phyloP scores from a whole-genome alignment of 768 basidiomycete species.

The Tulasnella sp. region DNA sequence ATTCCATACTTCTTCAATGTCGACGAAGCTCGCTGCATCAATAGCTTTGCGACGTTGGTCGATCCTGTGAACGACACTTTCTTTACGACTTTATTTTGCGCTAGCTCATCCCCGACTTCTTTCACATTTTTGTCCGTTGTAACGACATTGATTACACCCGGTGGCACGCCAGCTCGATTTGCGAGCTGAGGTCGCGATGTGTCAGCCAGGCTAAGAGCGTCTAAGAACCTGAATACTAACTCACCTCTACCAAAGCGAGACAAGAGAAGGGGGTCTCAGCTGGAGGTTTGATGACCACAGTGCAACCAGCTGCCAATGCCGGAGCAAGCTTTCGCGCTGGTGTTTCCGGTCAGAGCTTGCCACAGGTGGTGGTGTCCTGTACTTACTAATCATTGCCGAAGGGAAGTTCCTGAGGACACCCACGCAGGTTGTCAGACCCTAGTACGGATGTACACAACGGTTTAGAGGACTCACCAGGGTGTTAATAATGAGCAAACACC shows the following conservation, averaged over 20 bases:
- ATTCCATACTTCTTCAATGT: constrained; percentile 77
- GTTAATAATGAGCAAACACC: constrained; percentile 34
- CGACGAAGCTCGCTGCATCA: constrained; percentile 71
- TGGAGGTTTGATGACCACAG: constrained; percentile 91
- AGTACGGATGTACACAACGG: not conserved
- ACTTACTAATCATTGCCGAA: constrained; percentile 70
- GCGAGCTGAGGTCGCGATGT: constrained; percentile 58
- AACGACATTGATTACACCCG: constrained; percentile 93
- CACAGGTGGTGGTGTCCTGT: not conserved
- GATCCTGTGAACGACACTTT: constrained; percentile 94
- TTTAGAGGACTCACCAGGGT: constrained; percentile 29
- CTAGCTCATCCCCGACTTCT: constrained; percentile 94
- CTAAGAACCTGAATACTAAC: constrained; percentile 10
- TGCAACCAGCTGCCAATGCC: constrained; percentile 95
- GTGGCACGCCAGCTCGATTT: constrained; percentile 87
- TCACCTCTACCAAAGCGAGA: constrained; percentile 87
- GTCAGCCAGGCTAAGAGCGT: not conserved
- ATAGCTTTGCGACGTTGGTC: constrained; percentile 74
- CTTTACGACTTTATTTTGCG: constrained; percentile 80
- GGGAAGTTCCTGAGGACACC: constrained; percentile 71
- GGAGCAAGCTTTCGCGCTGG: constrained; percentile 80
- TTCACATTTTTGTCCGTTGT: constrained; percentile 81
- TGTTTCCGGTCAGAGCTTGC: constrained; percentile 42
- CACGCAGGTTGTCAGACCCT: constrained; percentile 76
- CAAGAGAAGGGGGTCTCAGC: constrained; percentile 94